phyloP scores from a whole-genome alignment of 768 basidiomycete species.

The Fistulinella prunicolor region DNA sequence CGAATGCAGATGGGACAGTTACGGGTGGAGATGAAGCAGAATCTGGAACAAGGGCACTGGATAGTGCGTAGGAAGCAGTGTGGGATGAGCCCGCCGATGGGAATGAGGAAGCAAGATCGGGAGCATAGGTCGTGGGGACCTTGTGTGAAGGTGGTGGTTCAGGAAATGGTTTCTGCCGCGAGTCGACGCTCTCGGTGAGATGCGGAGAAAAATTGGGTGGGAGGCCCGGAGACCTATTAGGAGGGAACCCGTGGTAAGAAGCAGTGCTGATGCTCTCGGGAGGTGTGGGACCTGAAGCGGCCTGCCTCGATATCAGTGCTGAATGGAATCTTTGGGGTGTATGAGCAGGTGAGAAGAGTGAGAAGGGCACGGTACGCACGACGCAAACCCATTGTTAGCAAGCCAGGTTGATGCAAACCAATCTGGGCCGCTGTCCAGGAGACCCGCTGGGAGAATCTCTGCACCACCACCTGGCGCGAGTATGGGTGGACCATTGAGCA shows the following conservation, averaged over 20 bases:
- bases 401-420: constrained; percentile 48
- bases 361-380: constrained; percentile 16
- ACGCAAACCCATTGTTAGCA: constrained; percentile 41
- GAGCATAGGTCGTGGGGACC: background rate
- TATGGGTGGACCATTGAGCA: constrained; percentile 54
- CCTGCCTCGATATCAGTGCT: constrained; percentile 17
- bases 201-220: background rate
- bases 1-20: constrained; percentile 31
- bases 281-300: background rate
- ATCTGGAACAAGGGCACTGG: background rate
- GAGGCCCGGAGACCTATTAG: constrained; percentile 1
- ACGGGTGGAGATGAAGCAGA: constrained; percentile 5
- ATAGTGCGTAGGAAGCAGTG: constrained; percentile 1
- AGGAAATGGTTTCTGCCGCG: constrained; percentile 5
- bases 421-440: constrained; percentile 25
- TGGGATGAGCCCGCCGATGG: constrained; percentile 7
- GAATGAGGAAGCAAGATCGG: constrained; percentile 4
- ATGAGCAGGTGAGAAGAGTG: constrained; percentile 10
- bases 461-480: constrained; percentile 72
- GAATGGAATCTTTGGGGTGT: constrained; percentile 21
- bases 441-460: constrained; percentile 59
- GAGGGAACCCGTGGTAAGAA: background rate
- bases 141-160: constrained; percentile 5
- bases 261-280: background rate
- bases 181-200: constrained; percentile 2